Conservation (phyloP, 2,329 filamentous ascomycete genomes). For the Alternaria angustiovoidea region DNA sequence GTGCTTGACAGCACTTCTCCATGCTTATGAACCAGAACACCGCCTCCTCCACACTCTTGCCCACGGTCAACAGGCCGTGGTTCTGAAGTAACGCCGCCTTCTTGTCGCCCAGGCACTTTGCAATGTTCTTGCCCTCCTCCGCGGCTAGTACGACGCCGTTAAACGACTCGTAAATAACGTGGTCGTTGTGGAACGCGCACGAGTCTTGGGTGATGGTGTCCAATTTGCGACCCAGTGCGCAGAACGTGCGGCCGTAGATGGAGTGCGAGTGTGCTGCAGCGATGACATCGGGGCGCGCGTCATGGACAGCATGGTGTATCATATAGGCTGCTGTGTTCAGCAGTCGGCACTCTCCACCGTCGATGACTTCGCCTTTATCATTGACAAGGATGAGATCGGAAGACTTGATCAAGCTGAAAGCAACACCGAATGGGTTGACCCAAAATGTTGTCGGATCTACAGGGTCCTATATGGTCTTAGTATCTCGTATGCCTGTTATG, state of each 20-base stretch:
- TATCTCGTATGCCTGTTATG: not conserved
- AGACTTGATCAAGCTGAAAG: conserved; percentile 68
- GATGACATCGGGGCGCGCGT: conserved; percentile 65
- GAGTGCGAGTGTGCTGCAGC: conserved; percentile 67
- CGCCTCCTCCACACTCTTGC: conserved; percentile 59
- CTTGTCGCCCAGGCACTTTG: conserved; percentile 56
- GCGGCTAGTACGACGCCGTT: conserved; percentile 62
- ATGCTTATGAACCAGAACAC: conserved; percentile 64
- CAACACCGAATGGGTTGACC: conserved; percentile 72
- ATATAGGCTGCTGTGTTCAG: conserved; percentile 62
- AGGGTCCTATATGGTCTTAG: conserved; percentile 54
- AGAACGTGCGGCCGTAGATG: conserved; percentile 69
- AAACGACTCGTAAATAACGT: conserved; percentile 62
- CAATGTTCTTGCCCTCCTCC: conserved; percentile 63
- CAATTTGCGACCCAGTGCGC: conserved; percentile 65
- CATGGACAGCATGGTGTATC: conserved; percentile 68
- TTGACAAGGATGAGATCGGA: conserved; percentile 74
- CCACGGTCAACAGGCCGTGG: conserved; percentile 62
- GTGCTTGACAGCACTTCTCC: conserved; percentile 63
- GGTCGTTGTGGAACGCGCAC: conserved; percentile 63
- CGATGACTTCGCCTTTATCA: conserved; percentile 67
- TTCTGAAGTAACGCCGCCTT: conserved; percentile 64
- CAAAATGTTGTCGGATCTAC: conserved; percentile 68
- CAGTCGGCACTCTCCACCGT: conserved; percentile 60
- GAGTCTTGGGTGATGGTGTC: conserved; percentile 68